Evolutionary conservation across 257 asterid genomes (phyloP).

Genomic region (Solanum paucissectum): DNA sequence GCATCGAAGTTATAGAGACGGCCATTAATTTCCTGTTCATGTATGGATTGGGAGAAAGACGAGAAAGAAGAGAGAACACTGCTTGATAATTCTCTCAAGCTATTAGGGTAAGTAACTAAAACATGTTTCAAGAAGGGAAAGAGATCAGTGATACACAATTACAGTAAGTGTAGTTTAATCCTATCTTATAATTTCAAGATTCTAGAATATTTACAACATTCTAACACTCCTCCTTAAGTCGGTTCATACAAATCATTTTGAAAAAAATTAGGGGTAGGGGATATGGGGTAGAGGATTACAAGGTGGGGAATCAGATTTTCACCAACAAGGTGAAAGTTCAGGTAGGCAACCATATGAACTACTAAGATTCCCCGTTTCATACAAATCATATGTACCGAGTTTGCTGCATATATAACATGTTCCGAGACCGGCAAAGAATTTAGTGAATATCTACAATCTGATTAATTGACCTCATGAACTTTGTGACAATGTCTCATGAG

Average conservation of each 20-base stretch:
- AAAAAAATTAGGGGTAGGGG: not conserved
- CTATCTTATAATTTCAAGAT: not conserved
- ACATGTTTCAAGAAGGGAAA: not conserved
- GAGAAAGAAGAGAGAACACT: not conserved
- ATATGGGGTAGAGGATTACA: not conserved
- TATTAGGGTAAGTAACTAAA: not conserved
- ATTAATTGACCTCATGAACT: not conserved
- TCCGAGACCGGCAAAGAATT: not conserved
- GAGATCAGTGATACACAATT: not conserved
- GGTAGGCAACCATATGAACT: not conserved
- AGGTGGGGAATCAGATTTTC: not conserved
- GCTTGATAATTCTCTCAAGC: not conserved
- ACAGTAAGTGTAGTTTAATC: not conserved
- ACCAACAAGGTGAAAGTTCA: not conserved
- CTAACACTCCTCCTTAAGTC: not conserved
- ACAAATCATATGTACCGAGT: not conserved
- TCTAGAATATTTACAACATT: not conserved
- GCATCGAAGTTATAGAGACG: not conserved
- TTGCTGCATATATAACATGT: not conserved
- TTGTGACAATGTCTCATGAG: not conserved
- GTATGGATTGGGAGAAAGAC: not conserved
- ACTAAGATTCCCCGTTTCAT: not conserved
- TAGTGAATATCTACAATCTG: not conserved
- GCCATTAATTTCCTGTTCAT: not conserved
- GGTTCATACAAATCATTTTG: not conserved